phyloP scores from a whole-genome alignment of 169 alveolate genomes.

The Cryptosporidium muris region DNA sequence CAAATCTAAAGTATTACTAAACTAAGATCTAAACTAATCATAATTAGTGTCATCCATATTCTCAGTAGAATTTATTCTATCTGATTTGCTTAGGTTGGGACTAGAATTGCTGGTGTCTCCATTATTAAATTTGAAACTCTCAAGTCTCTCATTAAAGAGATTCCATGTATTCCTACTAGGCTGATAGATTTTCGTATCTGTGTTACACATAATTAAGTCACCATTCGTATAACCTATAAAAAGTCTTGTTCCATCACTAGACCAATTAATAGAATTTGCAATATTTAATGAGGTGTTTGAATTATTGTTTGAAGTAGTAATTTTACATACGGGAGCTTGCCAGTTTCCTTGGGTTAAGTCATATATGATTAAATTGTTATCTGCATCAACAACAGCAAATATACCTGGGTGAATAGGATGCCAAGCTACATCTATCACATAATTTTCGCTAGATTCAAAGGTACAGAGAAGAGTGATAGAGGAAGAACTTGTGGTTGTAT shows the following conservation, averaged over 20 bases:
- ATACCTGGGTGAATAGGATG: conserved; percentile 70
- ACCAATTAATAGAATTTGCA: conserved; percentile 60
- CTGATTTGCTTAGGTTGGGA: background rate
- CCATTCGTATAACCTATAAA: conserved; percentile 63
- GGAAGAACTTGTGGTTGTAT: background rate
- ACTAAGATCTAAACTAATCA: conserved; percentile 2
- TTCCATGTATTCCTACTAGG: conserved; percentile 65
- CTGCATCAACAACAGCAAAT: conserved; percentile 70
- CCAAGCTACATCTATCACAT: conserved; percentile 68
- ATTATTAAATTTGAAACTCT: conserved; percentile 33
- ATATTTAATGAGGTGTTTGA: conserved; percentile 25
- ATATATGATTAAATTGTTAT: conserved; percentile 37
- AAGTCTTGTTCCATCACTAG: conserved; percentile 55
- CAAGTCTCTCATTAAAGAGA: conserved; percentile 41
- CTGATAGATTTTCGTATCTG: conserved; percentile 46
- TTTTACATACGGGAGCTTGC: conserved; percentile 62
- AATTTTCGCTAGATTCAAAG: conserved; percentile 58
- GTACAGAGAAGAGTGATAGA: conserved; percentile 52
- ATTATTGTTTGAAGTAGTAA: conserved; percentile 29
- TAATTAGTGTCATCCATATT: conserved; percentile 6
- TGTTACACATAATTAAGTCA: conserved; percentile 50
- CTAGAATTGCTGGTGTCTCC: background rate
- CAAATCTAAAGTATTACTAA: no score
- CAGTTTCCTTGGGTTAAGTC: conserved; percentile 29
- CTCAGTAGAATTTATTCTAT: background rate